Percentiles rank a stretch among this genome's conserved stretches.
phyloP scores from a whole-genome alignment of 2,329 filamentous ascomycete species.

The Penicillium sp. region DNA sequence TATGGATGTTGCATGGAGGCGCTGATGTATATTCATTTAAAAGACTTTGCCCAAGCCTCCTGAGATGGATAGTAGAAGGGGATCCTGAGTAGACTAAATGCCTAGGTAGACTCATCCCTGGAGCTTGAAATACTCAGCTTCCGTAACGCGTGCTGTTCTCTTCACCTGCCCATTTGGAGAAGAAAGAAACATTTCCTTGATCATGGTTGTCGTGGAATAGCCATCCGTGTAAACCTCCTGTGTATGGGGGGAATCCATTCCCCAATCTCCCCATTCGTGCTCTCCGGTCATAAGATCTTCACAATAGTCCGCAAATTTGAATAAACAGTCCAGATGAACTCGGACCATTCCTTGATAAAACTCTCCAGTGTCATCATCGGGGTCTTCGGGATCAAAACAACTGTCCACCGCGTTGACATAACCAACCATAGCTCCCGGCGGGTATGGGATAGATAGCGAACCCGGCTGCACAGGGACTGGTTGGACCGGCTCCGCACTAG shows the following conservation, averaged over 20 bases:
- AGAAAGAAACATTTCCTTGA: constrained; percentile 3
- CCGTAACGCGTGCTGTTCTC: neutral
- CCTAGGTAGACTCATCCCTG: no score
- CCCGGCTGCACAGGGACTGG: no score
- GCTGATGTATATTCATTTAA: no score
- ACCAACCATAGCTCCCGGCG: constrained; percentile 1
- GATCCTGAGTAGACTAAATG: no score
- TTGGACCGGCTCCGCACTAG: constrained; percentile 6
- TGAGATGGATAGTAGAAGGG: no score
- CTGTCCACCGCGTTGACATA: constrained; percentile 8
- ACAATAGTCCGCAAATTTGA: constrained; percentile 7
- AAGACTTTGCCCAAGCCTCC: no score
- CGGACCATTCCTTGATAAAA: constrained; percentile 10
- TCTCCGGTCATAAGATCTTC: constrained; percentile 3
- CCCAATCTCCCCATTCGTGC: constrained; percentile 9
- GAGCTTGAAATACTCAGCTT: neutral
- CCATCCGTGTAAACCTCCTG: constrained; percentile 7
- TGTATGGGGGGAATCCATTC: constrained; percentile 5
- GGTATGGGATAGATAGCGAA: neutral
- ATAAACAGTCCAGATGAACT: constrained; percentile 3
- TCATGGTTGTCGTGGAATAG: neutral
- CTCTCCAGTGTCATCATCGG: constrained; percentile 3
- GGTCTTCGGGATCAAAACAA: constrained; percentile 2
- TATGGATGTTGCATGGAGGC: no score
- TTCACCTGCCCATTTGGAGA: neutral